Evolutionary conservation across 306 rosid species (phyloP), one percentile per base, ranked within the genome.

Genomic region (Canavalia gladiata): DNA sequence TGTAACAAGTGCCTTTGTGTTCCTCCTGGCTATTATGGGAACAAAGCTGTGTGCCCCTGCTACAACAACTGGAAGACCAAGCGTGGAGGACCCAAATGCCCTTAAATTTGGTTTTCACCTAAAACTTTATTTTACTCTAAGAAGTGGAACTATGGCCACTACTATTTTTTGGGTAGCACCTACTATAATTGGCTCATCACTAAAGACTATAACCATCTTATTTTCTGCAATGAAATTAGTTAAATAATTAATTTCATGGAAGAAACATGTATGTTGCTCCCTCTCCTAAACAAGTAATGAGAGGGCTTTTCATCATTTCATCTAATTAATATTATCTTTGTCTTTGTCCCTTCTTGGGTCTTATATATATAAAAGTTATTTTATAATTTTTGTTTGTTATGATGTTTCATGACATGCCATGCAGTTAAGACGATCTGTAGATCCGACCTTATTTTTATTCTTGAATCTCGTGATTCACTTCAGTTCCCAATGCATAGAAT

Each of bases 11-110:
- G 90, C 49, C 77, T 89, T 0, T 87, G 91, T 30, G 87, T 87
- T 75, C 91, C 91, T 66, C 94, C 90, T 45, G 90, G 92, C 64
- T 89, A 52, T 83, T 86, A 88, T 34, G 92, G 92, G 0, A 90
- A 88, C 89, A 90, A 90, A 43, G 70, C 79, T 8, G 85, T 87
- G 43, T 90, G 92, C 42, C 92, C 94, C 25, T 90, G 94, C 84
- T 90, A 87, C 87, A 90, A 85, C 88, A 90, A 88, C 83, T 85
- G 89, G 89, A 88, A 90, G 88, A 90, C 88, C 82, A 80, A 81
- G 86, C 68, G 76, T 25, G 94, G 89, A 81, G 91, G 94, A 62
- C 94, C 94, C 62, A 90, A 90, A 66, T 88, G 92, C 66, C 92
- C 90, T 85, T 58, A 12, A n/a, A 1, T 7, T 13, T 25, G 0